Evolutionary conservation across 78 protist genomes (phyloP), one percentile per base, ranked within the genome.

Genomic region (Corallochytrium limacisporum): DNA sequence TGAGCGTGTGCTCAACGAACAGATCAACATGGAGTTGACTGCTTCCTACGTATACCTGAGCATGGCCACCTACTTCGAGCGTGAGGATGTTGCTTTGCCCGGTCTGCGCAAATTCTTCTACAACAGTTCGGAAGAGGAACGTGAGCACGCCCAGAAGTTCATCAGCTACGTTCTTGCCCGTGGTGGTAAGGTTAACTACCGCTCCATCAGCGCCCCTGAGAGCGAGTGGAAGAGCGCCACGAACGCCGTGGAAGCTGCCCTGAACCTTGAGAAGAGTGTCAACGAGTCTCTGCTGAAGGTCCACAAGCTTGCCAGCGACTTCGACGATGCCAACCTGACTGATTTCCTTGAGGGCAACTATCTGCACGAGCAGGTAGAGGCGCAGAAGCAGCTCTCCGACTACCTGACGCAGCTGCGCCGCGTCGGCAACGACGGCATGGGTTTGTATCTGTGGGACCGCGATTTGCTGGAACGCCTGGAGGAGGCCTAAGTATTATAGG

Each of bases 31-130:
- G 8, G 69, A 63, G 54, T 22, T 63, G 13, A 48, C 69, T 7
- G 69, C 69, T 12, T 15, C 29, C 35, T 53, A 53, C 59, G 10
- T 12, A 20, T 70, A 70, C 51, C 7, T n/a, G 38, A 18, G 55
- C 0, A 7, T 59, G 31, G 75, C 75, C 35, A 32, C 75, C 49
- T 49, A 70, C 72, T 70, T 70, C 15, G 55, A 57, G 33, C 63
- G 75, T 0, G 75, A 70, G 36, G 75, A 70, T 60, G 72, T 70
- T 15, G 69, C 75, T 13, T 54, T 70, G 7, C 75, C 75, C 10
- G 75, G 75, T 31, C 29, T 67, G 22, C 0, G 28, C 50, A 53
- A 70, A 22, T 70, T 59, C 54, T 70, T 70, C 43, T 4, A 10
- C 7, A 33, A 56, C 24, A 26, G 42, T 12, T 36, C 33, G 36